Percentiles rank a stretch among this genome's conserved stretches.
These are phyloP conservation scores for Ogataea methylovora DNA, from an alignment of 805 yeast species.

Conservation along the genomic window DNA sequence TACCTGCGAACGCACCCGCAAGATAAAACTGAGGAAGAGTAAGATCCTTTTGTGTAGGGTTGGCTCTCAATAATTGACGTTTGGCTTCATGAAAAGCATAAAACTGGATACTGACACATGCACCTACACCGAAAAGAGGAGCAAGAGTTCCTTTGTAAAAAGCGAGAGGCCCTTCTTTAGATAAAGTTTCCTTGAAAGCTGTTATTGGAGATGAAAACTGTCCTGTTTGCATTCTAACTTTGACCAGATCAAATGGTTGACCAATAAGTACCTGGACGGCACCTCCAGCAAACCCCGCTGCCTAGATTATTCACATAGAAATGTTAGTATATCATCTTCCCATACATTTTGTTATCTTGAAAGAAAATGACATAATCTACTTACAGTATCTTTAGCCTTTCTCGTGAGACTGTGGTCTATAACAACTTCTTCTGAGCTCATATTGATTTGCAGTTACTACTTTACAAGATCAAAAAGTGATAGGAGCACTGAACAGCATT, in stretches of 20 bases:
- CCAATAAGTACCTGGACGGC: slow-evolving; percentile 50
- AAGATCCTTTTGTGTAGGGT: slow-evolving; percentile 23
- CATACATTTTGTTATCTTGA: background rate
- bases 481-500: background rate
- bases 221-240: slow-evolving; percentile 66
- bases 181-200: slow-evolving; percentile 45
- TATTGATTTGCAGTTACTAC: background rate
- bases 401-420: slow-evolving; percentile 31
- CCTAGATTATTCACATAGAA: slow-evolving; percentile 11
- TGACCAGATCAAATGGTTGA: slow-evolving; percentile 66
- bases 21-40: slow-evolving; percentile 48
- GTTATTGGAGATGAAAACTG: slow-evolving; percentile 44
- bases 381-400: slow-evolving; percentile 42
- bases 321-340: slow-evolving; percentile 1
- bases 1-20: slow-evolving; percentile 61
- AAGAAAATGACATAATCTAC: slow-evolving; percentile 4
- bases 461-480: background rate
- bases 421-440: slow-evolving; percentile 1
- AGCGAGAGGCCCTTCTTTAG: slow-evolving; percentile 54
- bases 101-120: slow-evolving; percentile 62
- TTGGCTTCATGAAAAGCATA: slow-evolving; percentile 67
- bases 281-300: slow-evolving; percentile 49
- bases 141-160: slow-evolving; percentile 64
- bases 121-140: slow-evolving; percentile 63
- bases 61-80: slow-evolving; percentile 39